phyloP scores from a whole-genome alignment of 257 asterid genomes.

The Solanum lignicaule region DNA sequence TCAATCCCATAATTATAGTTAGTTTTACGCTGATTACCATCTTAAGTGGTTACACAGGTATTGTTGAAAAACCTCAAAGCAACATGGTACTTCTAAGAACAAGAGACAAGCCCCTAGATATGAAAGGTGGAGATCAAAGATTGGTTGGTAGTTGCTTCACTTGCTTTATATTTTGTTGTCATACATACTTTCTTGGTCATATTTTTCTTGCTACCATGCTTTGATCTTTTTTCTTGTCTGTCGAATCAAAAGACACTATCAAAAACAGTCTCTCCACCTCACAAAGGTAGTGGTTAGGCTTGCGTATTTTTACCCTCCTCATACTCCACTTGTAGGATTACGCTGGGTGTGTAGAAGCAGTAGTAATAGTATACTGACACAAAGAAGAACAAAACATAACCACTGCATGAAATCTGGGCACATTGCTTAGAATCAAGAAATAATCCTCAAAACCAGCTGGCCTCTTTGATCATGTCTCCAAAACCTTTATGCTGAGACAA shows the following conservation, averaged over 20 bases:
- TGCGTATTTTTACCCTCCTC: not conserved
- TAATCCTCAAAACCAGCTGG: no score
- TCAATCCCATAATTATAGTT: not conserved
- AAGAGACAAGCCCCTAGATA: not conserved
- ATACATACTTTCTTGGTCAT: no score
- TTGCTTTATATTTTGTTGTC: no score
- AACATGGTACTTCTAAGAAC: not conserved
- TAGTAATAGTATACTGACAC: not conserved
- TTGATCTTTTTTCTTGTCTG: not conserved
- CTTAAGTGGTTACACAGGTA: not conserved
- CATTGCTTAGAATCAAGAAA: no score
- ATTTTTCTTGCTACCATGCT: not conserved
- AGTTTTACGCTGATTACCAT: not conserved
- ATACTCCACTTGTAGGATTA: not conserved
- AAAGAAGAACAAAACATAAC: slow-evolving; percentile 12
- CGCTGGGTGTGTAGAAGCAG: not conserved
- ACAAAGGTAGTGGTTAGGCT: not conserved
- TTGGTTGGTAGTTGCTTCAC: not conserved
- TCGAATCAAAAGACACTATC: not conserved
- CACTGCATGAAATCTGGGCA: no score
- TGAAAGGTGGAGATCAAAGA: not conserved
- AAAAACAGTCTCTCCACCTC: not conserved
- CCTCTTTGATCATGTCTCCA: no score
- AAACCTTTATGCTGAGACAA: no score
- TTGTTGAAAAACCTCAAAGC: not conserved